Base-by-base conservation (phyloP, 164 flowering plant species). In the Tetracentron sinense region DNA sequence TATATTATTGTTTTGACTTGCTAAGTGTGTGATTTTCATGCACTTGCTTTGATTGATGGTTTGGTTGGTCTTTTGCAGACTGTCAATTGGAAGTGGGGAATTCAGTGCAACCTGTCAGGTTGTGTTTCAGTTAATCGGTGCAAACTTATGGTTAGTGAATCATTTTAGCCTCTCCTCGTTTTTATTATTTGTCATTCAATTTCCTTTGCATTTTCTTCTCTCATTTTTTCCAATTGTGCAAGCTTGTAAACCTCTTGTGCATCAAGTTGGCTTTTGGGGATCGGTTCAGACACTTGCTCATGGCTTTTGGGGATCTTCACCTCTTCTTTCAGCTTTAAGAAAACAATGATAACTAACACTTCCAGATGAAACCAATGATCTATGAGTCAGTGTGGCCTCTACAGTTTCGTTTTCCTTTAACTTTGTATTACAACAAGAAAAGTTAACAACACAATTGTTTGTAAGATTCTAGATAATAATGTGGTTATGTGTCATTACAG, bases 41-140 rank as follows among this genome's bases (percentile, higher is more conserved):
- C 44, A 38, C 44, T 38, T 12, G 5, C 38, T 33, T 38, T 1
- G 7, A 16, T 38, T 38, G 7, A 16, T 59, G 31, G 42, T 38
- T 0, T 6, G 38, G 48, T 66, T 48, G 53, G 53, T 19, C 35
- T 59, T 58, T 50, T 63, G 56, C 88, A 94, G 98, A 78, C 88
- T 58, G 80, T 86, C 96, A 21, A 83, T 85, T 64, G 97, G 95
- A 51, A 70, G 93, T 74, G 60, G 84, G 30, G 83, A 64, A 65
- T 86, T 87, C 78, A 85, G 97, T 72, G 96, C 97, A 17, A 73
- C 85, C 48, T 82, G 81, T 60, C 97, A 89, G 67, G 91, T 89
- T 7, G 72, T 89, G 53, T 91, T 89, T 67, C 84, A 95, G 61
- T 69, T 94, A 8, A 82, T 91, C 65, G 98, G 98, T 97, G 98